Conservation (phyloP, 345 rosid species). For the Hirschfeldia incana region DNA sequence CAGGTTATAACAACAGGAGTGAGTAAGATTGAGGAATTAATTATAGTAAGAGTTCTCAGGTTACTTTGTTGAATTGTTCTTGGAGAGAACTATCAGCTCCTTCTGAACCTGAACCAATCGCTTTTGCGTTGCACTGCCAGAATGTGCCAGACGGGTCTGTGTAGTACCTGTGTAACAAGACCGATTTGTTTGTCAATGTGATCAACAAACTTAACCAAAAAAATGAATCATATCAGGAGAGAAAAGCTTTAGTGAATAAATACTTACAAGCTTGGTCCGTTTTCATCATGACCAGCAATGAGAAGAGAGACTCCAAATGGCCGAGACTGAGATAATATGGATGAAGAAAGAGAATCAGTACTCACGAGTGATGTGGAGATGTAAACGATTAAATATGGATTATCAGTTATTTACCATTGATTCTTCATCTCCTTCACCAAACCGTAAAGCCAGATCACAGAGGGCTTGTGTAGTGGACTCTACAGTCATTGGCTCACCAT, state of each 20-base stretch:
- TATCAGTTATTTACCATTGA: not conserved
- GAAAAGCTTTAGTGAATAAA: not conserved
- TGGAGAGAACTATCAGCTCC: slow-evolving; percentile 1
- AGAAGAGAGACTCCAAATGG: not conserved
- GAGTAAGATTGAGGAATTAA: not conserved
- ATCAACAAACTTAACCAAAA: not conserved
- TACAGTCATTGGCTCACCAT: not conserved
- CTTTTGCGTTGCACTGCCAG: not conserved
- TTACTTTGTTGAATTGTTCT: not conserved
- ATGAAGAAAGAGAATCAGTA: not conserved
- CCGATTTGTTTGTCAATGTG: not conserved
- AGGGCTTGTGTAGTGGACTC: not conserved
- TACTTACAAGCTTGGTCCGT: not conserved
- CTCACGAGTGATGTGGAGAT: not conserved
- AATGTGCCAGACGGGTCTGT: not conserved
- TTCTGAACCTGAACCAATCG: not conserved
- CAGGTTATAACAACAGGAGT: not conserved
- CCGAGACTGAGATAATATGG: not conserved
- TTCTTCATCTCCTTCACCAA: not conserved
- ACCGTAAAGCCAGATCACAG: not conserved
- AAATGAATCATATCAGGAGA: not conserved
- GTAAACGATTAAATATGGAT: not conserved
- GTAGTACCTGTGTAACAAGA: not conserved
- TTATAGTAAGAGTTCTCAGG: not conserved
- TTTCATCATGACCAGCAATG: not conserved